A percentile compares a stretch with the other conserved stretches of the same genome.
Conservation (phyloP, 129 eudicot genomes). For the Helianthus tuberosus region DNA sequence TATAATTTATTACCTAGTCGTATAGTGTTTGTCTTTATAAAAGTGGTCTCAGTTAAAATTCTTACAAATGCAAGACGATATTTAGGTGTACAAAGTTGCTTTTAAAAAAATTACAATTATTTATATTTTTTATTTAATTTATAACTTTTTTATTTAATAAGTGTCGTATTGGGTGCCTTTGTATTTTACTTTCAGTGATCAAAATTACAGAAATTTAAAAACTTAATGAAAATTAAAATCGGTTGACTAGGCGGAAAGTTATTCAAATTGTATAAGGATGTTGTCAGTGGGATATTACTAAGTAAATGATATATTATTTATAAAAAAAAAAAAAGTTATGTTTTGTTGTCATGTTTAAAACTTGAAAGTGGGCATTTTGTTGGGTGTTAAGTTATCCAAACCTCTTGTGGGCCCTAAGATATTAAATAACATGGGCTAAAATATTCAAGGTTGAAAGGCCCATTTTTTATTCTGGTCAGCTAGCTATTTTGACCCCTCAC, state of each 20-base stretch:
- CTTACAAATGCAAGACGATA: no score
- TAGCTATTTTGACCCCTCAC: conserved; percentile 10
- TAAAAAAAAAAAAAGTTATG: background rate
- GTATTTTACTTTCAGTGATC: background rate
- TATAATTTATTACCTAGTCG: background rate
- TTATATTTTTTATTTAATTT: background rate
- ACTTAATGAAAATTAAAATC: no score
- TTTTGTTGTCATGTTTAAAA: background rate
- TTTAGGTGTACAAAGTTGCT: no score
- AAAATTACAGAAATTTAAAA: no score
- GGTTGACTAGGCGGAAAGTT: no score
- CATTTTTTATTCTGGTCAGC: background rate
- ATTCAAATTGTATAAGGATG: background rate
- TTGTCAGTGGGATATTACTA: background rate
- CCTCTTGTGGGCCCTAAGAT: conserved; percentile 7
- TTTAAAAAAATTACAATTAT: no score
- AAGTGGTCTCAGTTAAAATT: no score
- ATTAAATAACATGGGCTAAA: background rate
- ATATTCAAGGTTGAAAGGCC: background rate
- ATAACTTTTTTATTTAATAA: background rate
- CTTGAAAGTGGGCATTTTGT: background rate
- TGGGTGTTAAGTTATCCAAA: conserved; percentile 5
- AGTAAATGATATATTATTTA: background rate
- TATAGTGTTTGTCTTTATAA: no score
- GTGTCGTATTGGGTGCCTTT: background rate